These are phyloP conservation scores for Huntiella moniliformis DNA, from an alignment of 2,329 filamentous ascomycete genomes.

Conservation along the genomic window DNA sequence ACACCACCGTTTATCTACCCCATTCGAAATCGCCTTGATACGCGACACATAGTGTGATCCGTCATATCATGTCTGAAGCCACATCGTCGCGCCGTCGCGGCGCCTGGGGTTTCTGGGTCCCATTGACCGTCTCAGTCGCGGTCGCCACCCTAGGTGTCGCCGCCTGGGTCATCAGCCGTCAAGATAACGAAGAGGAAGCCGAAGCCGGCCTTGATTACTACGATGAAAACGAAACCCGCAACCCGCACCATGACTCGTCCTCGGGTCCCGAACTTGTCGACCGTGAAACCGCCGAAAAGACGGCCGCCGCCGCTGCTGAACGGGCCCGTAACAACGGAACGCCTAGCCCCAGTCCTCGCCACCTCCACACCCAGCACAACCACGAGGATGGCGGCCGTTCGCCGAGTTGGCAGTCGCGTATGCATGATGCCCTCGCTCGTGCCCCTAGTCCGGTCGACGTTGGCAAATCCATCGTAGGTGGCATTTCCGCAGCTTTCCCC, in stretches of 20 bases:
- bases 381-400: conserved; percentile 13
- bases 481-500: conserved; percentile 65
- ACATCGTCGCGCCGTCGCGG: conserved; percentile 34
- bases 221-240: conserved; percentile 26
- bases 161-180: conserved; percentile 88
- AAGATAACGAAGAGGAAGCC: conserved; percentile 53
- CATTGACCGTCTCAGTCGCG: conserved; percentile 68
- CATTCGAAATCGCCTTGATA: neutral
- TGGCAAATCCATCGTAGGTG: conserved; percentile 61
- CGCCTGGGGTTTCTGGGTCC: conserved; percentile 71
- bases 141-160: conserved; percentile 72
- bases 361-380: neutral
- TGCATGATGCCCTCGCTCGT: conserved; percentile 63
- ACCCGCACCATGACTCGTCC: conserved; percentile 20
- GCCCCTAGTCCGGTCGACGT: conserved; percentile 74
- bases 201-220: conserved; percentile 31
- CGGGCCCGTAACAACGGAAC: neutral
- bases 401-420: conserved; percentile 51
- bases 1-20: neutral
- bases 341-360: neutral
- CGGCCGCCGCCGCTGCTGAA: neutral
- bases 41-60: neutral
- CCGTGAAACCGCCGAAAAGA: conserved; percentile 17
- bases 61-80: conserved; percentile 7
- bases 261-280: conserved; percentile 3